Percentiles rank a stretch among this genome's conserved stretches.
phyloP scores from a whole-genome alignment of 305 asterid genomes.

The Solanum chacoense region DNA sequence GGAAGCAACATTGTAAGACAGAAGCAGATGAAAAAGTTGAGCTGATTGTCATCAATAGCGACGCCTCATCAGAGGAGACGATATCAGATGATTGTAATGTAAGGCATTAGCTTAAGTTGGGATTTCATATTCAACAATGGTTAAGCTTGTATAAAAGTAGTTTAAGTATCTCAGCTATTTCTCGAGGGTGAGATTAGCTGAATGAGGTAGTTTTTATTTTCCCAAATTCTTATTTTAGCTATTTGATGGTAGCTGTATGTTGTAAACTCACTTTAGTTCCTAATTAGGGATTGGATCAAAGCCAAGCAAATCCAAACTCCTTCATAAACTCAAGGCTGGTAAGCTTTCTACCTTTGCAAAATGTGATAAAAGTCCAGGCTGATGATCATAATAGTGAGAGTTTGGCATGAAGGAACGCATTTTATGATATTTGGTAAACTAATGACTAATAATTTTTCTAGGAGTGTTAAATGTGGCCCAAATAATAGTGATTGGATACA shows the following conservation, averaged over 20 bases:
- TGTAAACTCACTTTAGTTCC: neutral
- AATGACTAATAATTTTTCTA: neutral
- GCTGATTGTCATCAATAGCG: conserved; percentile 43
- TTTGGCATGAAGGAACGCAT: neutral
- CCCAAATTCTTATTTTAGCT: neutral
- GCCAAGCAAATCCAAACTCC: neutral
- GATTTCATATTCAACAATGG: neutral
- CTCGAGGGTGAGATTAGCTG: neutral
- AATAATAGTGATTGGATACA: neutral
- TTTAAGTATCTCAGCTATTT: neutral
- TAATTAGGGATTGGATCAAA: neutral
- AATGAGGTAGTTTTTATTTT: neutral
- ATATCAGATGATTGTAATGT: conserved; percentile 45
- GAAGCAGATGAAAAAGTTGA: conserved; percentile 17
- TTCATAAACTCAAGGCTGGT: neutral
- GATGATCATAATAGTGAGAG: neutral
- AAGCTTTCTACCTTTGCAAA: neutral
- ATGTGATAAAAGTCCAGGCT: neutral
- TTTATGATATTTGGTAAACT: neutral
- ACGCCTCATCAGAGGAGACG: conserved; percentile 76
- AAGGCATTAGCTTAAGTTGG: conserved; percentile 18
- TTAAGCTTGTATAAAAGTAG: neutral
- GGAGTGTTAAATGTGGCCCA: neutral
- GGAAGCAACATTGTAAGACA: neutral
- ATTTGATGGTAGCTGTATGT: neutral